A percentile compares a stretch with the other conserved stretches of the same genome.
phyloP scores from a whole-genome alignment of 139 green algal genomes.

The Chlamydomonas incerta region DNA sequence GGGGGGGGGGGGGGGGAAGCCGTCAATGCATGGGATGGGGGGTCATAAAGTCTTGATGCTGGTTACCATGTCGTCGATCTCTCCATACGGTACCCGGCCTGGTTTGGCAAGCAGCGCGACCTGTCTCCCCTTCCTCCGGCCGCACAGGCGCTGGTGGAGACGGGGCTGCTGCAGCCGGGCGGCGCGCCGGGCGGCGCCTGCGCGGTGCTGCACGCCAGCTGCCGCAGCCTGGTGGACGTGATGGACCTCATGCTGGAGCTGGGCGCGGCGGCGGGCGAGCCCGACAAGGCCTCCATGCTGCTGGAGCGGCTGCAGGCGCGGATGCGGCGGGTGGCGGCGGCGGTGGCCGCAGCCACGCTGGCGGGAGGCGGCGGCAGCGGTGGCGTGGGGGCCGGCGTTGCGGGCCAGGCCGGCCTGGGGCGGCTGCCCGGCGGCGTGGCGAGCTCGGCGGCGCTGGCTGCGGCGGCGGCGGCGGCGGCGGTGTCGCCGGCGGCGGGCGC shows the following conservation, averaged over 20 bases:
- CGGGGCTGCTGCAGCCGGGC: constrained; percentile 2
- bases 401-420: no score
- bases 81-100: no score
- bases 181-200: constrained; percentile 23
- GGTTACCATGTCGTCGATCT: no score
- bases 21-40: no score
- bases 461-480: background rate
- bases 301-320: constrained; percentile 78
- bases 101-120: no score
- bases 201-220: constrained; percentile 60
- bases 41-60: no score
- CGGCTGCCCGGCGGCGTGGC: no score
- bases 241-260: constrained; percentile 85
- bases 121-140: background rate
- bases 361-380: background rate
- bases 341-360: background rate
- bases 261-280: constrained; percentile 71
- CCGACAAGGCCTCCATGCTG: constrained; percentile 65
- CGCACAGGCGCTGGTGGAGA: constrained; percentile 19
- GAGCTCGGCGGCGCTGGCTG: no score
- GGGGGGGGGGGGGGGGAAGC: no score
- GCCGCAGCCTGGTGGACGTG: constrained; percentile 78
- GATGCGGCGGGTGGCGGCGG: constrained; percentile 66
- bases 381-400: no score
- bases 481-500: background rate